Conservation (phyloP, 768 basidiomycete species). For the Hygrophorus russula region DNA sequence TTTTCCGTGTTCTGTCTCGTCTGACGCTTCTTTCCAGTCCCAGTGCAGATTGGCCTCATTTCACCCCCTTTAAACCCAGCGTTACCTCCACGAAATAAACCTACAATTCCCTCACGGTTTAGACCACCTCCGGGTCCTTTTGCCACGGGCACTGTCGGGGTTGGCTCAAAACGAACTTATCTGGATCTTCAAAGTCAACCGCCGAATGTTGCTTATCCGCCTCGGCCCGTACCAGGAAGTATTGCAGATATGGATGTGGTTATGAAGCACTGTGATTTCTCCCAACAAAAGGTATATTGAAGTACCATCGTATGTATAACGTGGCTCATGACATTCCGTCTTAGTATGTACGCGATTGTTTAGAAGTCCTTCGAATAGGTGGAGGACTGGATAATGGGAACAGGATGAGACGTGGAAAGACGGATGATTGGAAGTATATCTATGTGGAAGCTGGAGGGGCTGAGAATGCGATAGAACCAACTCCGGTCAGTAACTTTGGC, state of each 20-base stretch:
- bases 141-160: constrained; percentile 51
- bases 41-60: constrained; percentile 52
- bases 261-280: constrained; percentile 91
- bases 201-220: constrained; percentile 70
- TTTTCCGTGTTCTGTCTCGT: constrained; percentile 2
- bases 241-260: constrained; percentile 83
- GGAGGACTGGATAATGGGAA: constrained; percentile 79
- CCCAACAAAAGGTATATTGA: constrained; percentile 51
- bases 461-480: constrained; percentile 12
- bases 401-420: constrained; percentile 59
- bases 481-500: constrained; percentile 21
- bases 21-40: constrained; percentile 36
- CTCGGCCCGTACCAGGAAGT: constrained; percentile 75
- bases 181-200: constrained; percentile 53
- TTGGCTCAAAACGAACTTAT: constrained; percentile 72
- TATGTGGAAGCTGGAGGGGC: constrained; percentile 52
- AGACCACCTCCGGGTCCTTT: constrained; percentile 35
- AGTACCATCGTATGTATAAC: background rate
- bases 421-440: constrained; percentile 82
- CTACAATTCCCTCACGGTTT: constrained; percentile 36
- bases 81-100: constrained; percentile 41
- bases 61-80: constrained; percentile 58
- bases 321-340: constrained; percentile 10
- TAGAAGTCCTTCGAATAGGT: constrained; percentile 89
- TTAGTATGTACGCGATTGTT: constrained; percentile 94